A percentile compares a stretch with the other conserved stretches of the same genome.
Conservation (phyloP, 352 stramenopile genomes). For the Phytophthora meadii region DNA sequence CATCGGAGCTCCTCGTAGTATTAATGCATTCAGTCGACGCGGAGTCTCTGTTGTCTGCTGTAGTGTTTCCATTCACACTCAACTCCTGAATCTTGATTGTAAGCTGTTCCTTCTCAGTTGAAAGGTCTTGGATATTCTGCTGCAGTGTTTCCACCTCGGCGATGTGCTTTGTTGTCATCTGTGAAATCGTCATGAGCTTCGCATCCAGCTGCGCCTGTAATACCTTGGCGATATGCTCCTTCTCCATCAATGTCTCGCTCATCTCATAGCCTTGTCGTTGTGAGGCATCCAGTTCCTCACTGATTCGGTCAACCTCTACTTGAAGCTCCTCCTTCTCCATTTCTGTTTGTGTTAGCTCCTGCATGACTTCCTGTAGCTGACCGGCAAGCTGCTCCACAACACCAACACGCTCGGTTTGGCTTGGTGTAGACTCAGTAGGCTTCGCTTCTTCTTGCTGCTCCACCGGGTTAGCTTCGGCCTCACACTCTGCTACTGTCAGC, state of each 20-base stretch:
- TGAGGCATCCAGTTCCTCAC: slow-evolving; percentile 38
- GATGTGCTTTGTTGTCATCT: slow-evolving; percentile 38
- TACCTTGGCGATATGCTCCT: slow-evolving; percentile 50
- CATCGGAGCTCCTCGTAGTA: slow-evolving; percentile 9
- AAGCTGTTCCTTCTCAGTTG: slow-evolving; percentile 38
- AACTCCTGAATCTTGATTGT: slow-evolving; percentile 30
- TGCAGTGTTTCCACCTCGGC: slow-evolving; percentile 42
- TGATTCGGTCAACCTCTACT: slow-evolving; percentile 40
- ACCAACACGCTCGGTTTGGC: slow-evolving; percentile 11
- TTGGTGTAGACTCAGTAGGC: background rate
- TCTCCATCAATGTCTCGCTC: slow-evolving; percentile 46
- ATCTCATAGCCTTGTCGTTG: slow-evolving; percentile 43
- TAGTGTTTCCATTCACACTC: slow-evolving; percentile 27
- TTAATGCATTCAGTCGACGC: slow-evolving; percentile 14
- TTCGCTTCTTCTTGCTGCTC: slow-evolving; percentile 16
- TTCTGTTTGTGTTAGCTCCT: slow-evolving; percentile 42
- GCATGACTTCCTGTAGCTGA: slow-evolving; percentile 48
- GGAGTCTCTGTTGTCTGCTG: background rate
- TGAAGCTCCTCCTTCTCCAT: slow-evolving; percentile 47
- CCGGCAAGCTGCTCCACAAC: slow-evolving; percentile 32
- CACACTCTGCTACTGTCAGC: slow-evolving; percentile 26
- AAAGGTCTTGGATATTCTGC: slow-evolving; percentile 37
- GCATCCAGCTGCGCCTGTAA: slow-evolving; percentile 53
- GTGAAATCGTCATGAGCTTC: slow-evolving; percentile 54
- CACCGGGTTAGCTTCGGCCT: background rate